Evolutionary conservation across 139 green algal species (phyloP).

Genomic region (Spirogloea muscicola): DNA sequence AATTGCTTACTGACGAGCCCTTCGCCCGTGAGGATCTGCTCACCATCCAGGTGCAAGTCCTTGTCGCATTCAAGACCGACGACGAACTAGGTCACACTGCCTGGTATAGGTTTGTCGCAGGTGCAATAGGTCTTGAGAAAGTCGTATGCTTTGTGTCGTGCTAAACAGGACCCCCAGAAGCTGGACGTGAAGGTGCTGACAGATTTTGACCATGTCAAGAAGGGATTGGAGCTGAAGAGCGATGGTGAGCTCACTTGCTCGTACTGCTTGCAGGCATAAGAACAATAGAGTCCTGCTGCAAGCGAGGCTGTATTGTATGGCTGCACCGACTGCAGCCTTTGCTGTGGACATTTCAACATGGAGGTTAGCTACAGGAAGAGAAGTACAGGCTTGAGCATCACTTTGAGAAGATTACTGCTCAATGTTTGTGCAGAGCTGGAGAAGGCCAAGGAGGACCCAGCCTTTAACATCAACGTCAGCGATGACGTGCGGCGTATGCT

Average conservation of each 20-base stretch:
- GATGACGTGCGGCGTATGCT: conserved; percentile 33
- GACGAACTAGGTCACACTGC: too few species aligned
- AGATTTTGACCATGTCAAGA: conserved; percentile 84
- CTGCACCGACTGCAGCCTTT: too few species aligned
- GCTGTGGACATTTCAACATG: too few species aligned
- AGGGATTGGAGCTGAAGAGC: conserved; percentile 21
- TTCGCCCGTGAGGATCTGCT: conserved; percentile 92
- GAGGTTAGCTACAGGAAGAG: too few species aligned
- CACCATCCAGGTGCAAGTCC: conserved; percentile 62
- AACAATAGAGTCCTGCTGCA: too few species aligned
- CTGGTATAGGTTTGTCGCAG: too few species aligned
- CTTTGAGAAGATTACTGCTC: too few species aligned
- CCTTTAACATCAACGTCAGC: conserved; percentile 29
- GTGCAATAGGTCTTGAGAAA: neutral
- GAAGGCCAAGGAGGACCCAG: conserved; percentile 6
- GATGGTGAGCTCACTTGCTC: too few species aligned
- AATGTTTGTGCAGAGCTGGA: conserved; percentile 22
- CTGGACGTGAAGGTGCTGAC: conserved; percentile 44
- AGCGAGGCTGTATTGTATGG: too few species aligned
- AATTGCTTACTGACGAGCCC: conserved; percentile 80
- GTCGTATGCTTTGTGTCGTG: neutral
- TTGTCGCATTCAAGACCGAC: neutral
- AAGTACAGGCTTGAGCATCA: too few species aligned
- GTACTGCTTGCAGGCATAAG: too few species aligned
- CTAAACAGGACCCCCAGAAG: conserved; percentile 47